Conservation (phyloP, 2,329 filamentous ascomycete species). For the Nothomitra cinnamomea region DNA sequence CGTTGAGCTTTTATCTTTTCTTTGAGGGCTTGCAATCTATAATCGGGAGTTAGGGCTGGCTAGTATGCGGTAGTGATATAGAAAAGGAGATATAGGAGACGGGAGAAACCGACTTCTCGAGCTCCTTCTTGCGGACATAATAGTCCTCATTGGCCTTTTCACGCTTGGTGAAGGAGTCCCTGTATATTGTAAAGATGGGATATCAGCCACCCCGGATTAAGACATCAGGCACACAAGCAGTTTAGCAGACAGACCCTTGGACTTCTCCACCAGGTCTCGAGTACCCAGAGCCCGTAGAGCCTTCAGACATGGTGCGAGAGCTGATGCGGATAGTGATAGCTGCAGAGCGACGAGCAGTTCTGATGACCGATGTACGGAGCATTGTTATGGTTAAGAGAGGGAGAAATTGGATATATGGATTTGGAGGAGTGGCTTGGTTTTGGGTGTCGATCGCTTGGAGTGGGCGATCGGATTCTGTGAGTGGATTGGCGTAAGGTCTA, state of each 20-base stretch:
- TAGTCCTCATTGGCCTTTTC: constrained; percentile 75
- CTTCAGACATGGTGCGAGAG: constrained; percentile 7
- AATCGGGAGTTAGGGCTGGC: background rate
- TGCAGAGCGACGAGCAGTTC: background rate
- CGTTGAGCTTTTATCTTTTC: constrained; percentile 57
- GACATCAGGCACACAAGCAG: background rate
- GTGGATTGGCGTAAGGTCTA: background rate
- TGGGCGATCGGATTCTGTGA: background rate
- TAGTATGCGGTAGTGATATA: background rate
- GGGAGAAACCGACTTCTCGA: constrained; percentile 50
- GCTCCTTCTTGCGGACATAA: constrained; percentile 75
- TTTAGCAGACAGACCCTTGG: constrained; percentile 19
- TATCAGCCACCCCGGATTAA: constrained; percentile 2
- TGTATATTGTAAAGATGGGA: constrained; percentile 21
- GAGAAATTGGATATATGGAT: background rate
- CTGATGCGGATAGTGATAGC: background rate
- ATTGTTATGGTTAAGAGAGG: background rate
- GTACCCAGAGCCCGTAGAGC: constrained; percentile 11
- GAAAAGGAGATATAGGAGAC: background rate
- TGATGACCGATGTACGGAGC: constrained; percentile 4
- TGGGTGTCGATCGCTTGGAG: background rate
- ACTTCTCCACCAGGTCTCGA: constrained; percentile 21
- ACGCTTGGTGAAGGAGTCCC: constrained; percentile 83
- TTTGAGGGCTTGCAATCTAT: constrained; percentile 51
- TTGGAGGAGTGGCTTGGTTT: background rate